phyloP scores from a whole-genome alignment of 352 stramenopile species.

The Globisporangium paroecandrum region DNA sequence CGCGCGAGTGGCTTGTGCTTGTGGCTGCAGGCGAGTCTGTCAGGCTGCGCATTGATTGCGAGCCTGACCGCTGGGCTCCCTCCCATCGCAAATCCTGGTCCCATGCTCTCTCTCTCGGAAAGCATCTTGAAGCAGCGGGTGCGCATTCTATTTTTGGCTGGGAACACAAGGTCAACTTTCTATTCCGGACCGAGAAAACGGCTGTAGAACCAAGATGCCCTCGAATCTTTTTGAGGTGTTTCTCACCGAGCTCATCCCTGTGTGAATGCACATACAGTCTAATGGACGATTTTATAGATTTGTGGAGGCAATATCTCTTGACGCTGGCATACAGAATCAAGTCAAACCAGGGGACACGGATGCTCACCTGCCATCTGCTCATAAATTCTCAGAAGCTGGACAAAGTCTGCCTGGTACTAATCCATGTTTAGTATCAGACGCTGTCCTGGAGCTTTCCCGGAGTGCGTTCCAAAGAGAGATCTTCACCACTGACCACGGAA shows the following conservation, averaged over 20 bases:
- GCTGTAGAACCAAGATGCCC: background rate
- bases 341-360: background rate
- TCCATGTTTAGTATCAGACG: slow-evolving; percentile 12
- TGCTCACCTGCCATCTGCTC: background rate
- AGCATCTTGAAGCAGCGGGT: background rate
- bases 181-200: background rate
- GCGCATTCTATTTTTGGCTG: background rate
- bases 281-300: background rate
- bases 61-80: background rate
- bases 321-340: background rate
- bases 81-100: background rate
- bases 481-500: background rate
- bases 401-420: slow-evolving; percentile 1
- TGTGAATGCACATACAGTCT: slow-evolving; percentile 10
- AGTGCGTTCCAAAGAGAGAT: background rate
- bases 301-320: background rate
- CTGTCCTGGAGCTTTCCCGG: background rate
- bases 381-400: background rate
- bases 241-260: background rate
- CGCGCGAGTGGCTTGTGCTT: background rate
- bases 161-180: background rate
- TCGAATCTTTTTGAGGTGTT: background rate
- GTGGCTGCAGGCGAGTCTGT: background rate
- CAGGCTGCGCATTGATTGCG: background rate
- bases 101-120: background rate